These are phyloP conservation scores for Bryoglossum gracile DNA, from an alignment of 495 filamentous ascomycete genomes.

Conservation along the genomic window DNA sequence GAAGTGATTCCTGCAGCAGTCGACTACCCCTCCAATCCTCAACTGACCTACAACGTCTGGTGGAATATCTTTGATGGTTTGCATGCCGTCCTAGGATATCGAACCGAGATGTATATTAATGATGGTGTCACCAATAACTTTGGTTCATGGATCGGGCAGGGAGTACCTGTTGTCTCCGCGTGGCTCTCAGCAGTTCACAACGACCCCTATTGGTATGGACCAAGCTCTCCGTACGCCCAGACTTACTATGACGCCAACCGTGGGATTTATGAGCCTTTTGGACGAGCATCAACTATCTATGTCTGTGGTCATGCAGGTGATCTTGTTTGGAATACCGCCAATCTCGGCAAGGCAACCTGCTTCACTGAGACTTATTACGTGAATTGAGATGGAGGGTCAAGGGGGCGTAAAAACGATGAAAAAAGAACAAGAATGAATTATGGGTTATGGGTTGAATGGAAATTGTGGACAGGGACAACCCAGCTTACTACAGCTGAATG, in stretches of 20 bases:
- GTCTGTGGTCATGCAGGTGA: constrained; percentile 5
- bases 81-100: constrained; percentile 4
- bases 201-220: not conserved
- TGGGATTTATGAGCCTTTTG: not conserved
- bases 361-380: not conserved
- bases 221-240: not conserved
- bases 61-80: constrained; percentile 3
- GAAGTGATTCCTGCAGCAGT: not conserved
- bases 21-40: not conserved
- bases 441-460: too few species aligned
- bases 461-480: too few species aligned
- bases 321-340: constrained; percentile 1
- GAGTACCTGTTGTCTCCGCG: not conserved
- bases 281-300: not conserved
- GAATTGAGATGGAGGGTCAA: too few species aligned
- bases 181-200: not conserved
- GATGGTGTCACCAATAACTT: not conserved
- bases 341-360: constrained; percentile 1
- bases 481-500: too few species aligned
- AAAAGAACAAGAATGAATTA: too few species aligned
- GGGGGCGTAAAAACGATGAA: too few species aligned
- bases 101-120: not conserved
- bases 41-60: not conserved
- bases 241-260: not conserved
- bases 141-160: not conserved